Base-by-base conservation (phyloP, 306 rosid species). In the Glycine latifolia region DNA sequence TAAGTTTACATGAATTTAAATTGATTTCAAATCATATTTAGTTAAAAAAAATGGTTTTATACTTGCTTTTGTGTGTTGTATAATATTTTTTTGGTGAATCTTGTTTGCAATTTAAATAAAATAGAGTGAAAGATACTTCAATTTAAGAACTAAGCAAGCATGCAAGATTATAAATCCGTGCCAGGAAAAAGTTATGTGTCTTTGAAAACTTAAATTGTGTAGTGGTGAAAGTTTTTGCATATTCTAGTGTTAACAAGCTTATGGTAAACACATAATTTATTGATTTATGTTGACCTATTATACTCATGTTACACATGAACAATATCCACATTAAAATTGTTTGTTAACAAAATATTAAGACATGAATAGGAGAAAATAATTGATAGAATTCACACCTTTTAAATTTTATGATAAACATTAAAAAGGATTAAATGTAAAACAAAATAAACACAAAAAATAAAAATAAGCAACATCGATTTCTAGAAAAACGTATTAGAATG, bases 21-120 rank as follows among this genome's bases (percentile, higher is more conserved):
- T n/a, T 26, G 8, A 56, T 75, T 75, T 65, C 52, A 43, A 20
- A 53, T 73, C 60, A 74, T 44, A 47, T 49, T 53, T 65, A 72
- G 56, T 46, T 33, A 13, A 47, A 8, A 20, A n/a, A 47, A 8
- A 0, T 47, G 52, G 52, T 47, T 47, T 47, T 10, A 47, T 43
- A 7, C 47, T 43, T 6, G 8, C 47, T 43, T 43, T 43, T 43
- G 47, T 43, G 47, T 7, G 9, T 43, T 43, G 9, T 43, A 43
- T 6, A 43, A 6, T 3, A 26, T 43, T 43, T 43, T 6, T 43
- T 43, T 6, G 8, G 47, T 1, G 47, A 7, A 43, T 43, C 6
- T 5, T 43, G 47, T 43, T 43, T 43, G 47, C 6, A 43, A 43
- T 43, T 43, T 43, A 43, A 43, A n/a, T n/a, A 55, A 16, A 15